A percentile compares a stretch with the other conserved stretches of the same genome.
Evolutionary conservation across 2,329 filamentous ascomycete species (phyloP).

Genomic region (Thermoascus crustaceus): DNA sequence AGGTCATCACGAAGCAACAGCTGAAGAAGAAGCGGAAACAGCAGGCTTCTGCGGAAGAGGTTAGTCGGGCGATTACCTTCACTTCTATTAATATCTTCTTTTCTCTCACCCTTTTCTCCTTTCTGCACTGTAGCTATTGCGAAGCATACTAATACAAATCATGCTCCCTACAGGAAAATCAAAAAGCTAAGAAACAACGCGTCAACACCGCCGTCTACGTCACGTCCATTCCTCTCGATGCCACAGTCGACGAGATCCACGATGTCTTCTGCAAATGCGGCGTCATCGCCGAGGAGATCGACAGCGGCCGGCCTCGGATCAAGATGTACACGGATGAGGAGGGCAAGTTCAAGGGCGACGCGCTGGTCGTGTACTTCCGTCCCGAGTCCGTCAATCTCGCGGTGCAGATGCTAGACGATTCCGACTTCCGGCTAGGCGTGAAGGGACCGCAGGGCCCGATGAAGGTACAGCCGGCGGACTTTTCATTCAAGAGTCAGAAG

Average conservation of each 20-base stretch:
- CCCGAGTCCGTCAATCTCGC: constrained; percentile 75
- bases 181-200: constrained; percentile 36
- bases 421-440: constrained; percentile 63
- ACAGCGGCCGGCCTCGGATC: constrained; percentile 77
- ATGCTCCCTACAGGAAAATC: constrained; percentile 17
- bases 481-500: constrained; percentile 82
- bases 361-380: constrained; percentile 88
- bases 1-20: constrained; percentile 36
- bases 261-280: constrained; percentile 81
- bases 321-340: constrained; percentile 81
- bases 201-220: constrained; percentile 90
- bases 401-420: constrained; percentile 46
- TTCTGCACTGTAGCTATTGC: no score
- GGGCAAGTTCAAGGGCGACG: constrained; percentile 87
- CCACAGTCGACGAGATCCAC: constrained; percentile 69
- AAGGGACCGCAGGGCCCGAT: constrained; percentile 54
- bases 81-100: constrained; percentile 1
- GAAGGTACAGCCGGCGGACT: constrained; percentile 74
- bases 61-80: constrained; percentile 23
- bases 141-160: no score
- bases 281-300: constrained; percentile 89
- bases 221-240: constrained; percentile 74
- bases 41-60: constrained; percentile 43
- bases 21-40: constrained; percentile 48
- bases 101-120: no score